Evolutionary conservation across 75 land plant species (phyloP), one percentile per base, ranked within the genome.

Genomic region (Azolla pinnata): DNA sequence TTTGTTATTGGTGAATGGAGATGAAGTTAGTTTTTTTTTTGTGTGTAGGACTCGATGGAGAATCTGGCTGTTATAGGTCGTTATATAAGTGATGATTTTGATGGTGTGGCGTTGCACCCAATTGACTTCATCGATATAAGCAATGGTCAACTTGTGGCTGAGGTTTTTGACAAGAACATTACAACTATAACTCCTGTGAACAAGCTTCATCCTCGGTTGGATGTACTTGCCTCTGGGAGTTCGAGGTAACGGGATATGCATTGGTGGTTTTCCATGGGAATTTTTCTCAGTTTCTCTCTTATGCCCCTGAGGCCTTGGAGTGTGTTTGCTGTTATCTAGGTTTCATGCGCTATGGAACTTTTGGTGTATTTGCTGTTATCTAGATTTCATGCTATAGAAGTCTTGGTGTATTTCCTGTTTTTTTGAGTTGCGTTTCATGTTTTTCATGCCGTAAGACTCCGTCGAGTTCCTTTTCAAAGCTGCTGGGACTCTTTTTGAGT

Each of bases 161-260:
- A 89, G 63, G 90, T 85, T 5, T 59, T 78, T 64, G 90, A 93
- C 45, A 80, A 78, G 35, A 77, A 78, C 34, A 76, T 89, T 14
- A 77, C 90, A 1, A 88, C 96, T 2, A 93, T 93, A 57, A 83
- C 79, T 59, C 86, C 98, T n/a, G 90, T 93, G 50, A 93, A 88
- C 70, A 93, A 93, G 75, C 72, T 93, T 14, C 98, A 88, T 74
- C 98, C 98, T 17, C 76, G 83, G 35, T 78, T 78, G 47, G 87
- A 93, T 83, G 59, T 89, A 26, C 45, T 93, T 75, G 98, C 98
- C 49, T 58, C 90, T 38, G 98, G 96, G n/a, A 93, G 98, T 65
- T 93, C 98, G 28, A 81, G 98, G 98, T 93, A 38, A 26, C 10
- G 49, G 35, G 7, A 23, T 52, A 52, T 8, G 28, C 27, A 55